phyloP scores from a whole-genome alignment of 148 eudicot genomes.

The Cornus controversa region DNA sequence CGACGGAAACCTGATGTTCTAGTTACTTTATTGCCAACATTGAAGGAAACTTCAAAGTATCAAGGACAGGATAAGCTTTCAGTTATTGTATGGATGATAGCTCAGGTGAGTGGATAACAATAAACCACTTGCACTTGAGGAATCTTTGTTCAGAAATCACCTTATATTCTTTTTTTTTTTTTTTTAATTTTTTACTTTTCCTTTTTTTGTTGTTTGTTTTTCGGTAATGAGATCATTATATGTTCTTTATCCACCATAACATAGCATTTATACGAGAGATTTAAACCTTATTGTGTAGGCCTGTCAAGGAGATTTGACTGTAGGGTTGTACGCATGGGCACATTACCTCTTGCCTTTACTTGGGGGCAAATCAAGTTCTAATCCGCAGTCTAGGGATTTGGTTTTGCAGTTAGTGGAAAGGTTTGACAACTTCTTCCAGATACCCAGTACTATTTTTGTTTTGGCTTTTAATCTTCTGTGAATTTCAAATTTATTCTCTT shows the following conservation, averaged over 20 bases:
- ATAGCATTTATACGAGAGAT: neutral
- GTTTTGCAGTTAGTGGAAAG: constrained; percentile 74
- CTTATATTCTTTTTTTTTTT: neutral
- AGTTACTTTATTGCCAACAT: constrained; percentile 45
- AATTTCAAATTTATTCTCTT: neutral
- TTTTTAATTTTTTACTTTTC: no score
- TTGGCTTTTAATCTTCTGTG: neutral
- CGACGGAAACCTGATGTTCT: constrained; percentile 79
- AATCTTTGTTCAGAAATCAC: neutral
- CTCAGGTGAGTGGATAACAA: constrained; percentile 46
- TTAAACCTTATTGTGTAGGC: constrained; percentile 40
- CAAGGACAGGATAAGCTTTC: constrained; percentile 87
- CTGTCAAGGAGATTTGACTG: constrained; percentile 67
- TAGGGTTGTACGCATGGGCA: constrained; percentile 69
- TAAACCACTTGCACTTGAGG: neutral
- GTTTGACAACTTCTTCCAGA: constrained; percentile 18
- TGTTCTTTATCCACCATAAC: neutral
- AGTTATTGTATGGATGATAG: constrained; percentile 61
- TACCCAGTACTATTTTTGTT: neutral
- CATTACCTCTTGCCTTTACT: constrained; percentile 67
- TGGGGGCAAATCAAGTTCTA: constrained; percentile 53
- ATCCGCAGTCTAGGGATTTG: constrained; percentile 75
- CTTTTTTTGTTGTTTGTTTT: no score
- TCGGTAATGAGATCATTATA: neutral
- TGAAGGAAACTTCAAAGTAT: constrained; percentile 62